phyloP scores from a whole-genome alignment of 2,329 filamentous ascomycete species.

The Biscogniauxia mediterranea region DNA sequence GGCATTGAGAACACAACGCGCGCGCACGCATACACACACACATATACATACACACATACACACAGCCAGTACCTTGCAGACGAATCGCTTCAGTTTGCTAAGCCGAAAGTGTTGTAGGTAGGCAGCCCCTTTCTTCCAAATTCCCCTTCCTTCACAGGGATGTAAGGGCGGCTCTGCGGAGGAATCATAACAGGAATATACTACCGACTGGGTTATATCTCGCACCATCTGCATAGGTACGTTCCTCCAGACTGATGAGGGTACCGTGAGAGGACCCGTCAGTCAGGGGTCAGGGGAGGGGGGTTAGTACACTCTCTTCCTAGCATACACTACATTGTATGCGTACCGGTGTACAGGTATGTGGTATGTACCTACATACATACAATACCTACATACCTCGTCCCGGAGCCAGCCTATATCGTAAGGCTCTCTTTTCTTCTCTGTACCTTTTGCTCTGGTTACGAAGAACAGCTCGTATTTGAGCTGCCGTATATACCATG shows the following conservation, averaged over 20 bases:
- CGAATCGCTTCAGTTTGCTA: neutral
- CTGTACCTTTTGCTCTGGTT: conserved; percentile 6
- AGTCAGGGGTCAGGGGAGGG: conserved; percentile 9
- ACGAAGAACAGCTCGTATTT: conserved; percentile 19
- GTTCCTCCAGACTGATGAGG: neutral
- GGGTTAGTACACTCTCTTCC: conserved; percentile 15
- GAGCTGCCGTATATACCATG: conserved; percentile 13
- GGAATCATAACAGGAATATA: neutral
- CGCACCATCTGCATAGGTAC: neutral
- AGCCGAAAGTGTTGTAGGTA: neutral
- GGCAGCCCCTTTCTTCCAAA: neutral
- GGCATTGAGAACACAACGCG: neutral
- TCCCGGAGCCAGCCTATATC: neutral
- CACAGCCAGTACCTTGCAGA: neutral
- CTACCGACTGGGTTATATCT: no score
- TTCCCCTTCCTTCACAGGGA: neutral
- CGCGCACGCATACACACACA: no score
- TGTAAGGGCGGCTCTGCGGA: neutral
- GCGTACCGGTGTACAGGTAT: no score
- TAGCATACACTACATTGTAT: no score
- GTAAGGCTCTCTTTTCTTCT: conserved; percentile 1
- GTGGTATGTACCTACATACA: no score
- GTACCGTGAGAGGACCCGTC: neutral
- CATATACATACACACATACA: neutral
- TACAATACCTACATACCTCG: neutral